Conservation (phyloP, 2,329 filamentous ascomycete species). For the Trichoderma koningiopsis region DNA sequence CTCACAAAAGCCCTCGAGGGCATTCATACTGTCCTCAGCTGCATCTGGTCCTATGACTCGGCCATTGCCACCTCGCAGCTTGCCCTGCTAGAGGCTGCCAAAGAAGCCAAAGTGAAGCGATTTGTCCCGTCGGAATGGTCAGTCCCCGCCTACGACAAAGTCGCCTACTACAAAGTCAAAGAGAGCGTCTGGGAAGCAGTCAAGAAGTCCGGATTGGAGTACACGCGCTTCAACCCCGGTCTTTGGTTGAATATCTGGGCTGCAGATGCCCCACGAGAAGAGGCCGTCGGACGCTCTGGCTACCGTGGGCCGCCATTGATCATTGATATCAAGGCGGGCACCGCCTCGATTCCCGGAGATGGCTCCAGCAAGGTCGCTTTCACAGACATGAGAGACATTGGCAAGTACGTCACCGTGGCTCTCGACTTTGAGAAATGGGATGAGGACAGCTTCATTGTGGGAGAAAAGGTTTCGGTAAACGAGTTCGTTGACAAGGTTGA, state of each 20-base stretch:
- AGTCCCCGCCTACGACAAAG: constrained; percentile 5
- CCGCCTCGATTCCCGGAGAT: background rate
- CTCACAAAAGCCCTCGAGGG: constrained; percentile 15
- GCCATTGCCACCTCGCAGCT: background rate
- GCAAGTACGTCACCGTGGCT: constrained; percentile 16
- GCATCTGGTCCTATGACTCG: constrained; percentile 12
- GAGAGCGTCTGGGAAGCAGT: constrained; percentile 16
- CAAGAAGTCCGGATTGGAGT: constrained; percentile 14
- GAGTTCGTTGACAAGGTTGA: constrained; percentile 2
- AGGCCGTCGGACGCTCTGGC: background rate
- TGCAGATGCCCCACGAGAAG: background rate
- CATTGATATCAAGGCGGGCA: constrained; percentile 1
- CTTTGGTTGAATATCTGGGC: constrained; percentile 25
- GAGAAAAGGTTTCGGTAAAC: constrained; percentile 1
- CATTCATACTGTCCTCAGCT: constrained; percentile 22
- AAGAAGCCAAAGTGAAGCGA: constrained; percentile 13
- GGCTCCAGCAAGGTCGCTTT: background rate
- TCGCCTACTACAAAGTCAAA: constrained; percentile 12
- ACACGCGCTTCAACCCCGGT: constrained; percentile 23
- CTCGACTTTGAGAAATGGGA: constrained; percentile 20
- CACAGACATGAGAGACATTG: constrained; percentile 14
- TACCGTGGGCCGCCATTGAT: constrained; percentile 1
- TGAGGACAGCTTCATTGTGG: constrained; percentile 10
- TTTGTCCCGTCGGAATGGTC: constrained; percentile 14
- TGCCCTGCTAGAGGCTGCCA: constrained; percentile 17